A percentile compares a stretch with the other conserved stretches of the same genome.
These are phyloP conservation scores for Lactifluus hygrophoroides DNA, from an alignment of 768 basidiomycete species.

Conservation along the genomic window DNA sequence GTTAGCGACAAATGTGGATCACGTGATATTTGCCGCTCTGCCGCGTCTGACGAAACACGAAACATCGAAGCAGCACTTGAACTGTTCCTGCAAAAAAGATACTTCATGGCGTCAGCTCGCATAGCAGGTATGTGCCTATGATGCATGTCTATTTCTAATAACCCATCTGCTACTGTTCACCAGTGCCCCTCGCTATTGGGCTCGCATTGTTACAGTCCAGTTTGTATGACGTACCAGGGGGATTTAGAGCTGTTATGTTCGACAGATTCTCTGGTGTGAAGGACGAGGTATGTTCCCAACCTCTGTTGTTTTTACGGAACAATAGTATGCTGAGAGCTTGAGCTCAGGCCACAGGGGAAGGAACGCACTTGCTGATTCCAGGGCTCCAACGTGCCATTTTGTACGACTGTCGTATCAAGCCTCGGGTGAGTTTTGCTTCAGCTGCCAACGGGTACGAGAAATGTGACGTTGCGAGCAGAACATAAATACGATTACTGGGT, in stretches of 20 bases:
- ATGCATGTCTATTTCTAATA: constrained; percentile 28
- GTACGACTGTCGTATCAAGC: constrained; percentile 97
- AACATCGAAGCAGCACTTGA: background rate
- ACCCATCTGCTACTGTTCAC: constrained; percentile 46
- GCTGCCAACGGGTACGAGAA: background rate
- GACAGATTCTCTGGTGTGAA: constrained; percentile 93
- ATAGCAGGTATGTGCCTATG: constrained; percentile 8
- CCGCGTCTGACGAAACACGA: background rate
- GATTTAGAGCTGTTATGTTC: constrained; percentile 95
- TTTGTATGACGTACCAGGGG: constrained; percentile 63
- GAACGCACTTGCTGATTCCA: constrained; percentile 93
- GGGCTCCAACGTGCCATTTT: constrained; percentile 95
- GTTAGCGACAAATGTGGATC: no score
- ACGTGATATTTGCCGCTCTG: background rate
- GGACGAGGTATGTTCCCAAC: constrained; percentile 47
- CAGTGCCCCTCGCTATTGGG: constrained; percentile 59
- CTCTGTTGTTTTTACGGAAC: background rate
- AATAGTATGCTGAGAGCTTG: background rate
- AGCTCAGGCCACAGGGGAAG: constrained; percentile 74
- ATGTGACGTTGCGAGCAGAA: constrained; percentile 44
- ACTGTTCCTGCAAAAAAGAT: background rate
- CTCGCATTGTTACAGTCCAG: constrained; percentile 38
- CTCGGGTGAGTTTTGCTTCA: constrained; percentile 49
- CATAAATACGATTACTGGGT: constrained; percentile 97
- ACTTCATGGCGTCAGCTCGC: constrained; percentile 2